A percentile compares a stretch with the other conserved stretches of the same genome.
Conservation (phyloP, 2,329 filamentous ascomycete species). For the Cordyceps farinosa region DNA sequence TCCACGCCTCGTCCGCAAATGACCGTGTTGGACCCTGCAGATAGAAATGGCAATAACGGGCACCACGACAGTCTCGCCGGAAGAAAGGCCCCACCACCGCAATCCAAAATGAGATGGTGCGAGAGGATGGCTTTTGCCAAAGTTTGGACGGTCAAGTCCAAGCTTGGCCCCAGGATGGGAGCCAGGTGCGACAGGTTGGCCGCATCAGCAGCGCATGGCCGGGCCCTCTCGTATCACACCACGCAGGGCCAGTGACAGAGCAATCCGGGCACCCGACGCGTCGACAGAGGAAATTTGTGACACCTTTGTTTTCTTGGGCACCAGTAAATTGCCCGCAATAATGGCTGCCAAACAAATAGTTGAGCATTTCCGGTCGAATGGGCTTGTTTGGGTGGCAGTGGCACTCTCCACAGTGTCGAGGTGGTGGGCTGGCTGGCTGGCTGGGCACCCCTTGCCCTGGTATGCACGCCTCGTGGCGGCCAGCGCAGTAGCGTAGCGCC, state of each 20-base stretch:
- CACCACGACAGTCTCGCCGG: neutral
- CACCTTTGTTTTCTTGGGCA: neutral
- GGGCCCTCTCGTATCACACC: conserved; percentile 2
- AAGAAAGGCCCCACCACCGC: neutral
- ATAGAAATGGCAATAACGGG: conserved; percentile 2
- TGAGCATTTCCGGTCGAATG: neutral
- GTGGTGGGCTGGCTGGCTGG: conserved; percentile 1
- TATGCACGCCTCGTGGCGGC: conserved; percentile 17
- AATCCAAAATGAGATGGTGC: neutral
- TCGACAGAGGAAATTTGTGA: neutral
- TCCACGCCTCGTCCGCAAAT: neutral
- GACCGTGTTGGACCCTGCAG: conserved; percentile 4
- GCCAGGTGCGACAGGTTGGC: conserved; percentile 5
- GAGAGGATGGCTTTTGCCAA: neutral
- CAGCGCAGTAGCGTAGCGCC: conserved; percentile 16
- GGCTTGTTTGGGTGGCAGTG: conserved; percentile 3
- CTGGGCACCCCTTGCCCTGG: conserved; percentile 7
- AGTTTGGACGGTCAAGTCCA: conserved; percentile 1
- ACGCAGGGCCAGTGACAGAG: neutral
- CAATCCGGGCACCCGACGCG: neutral
- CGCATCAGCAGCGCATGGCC: neutral
- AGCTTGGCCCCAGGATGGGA: neutral
- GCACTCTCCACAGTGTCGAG: conserved; percentile 10
- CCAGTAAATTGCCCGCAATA: neutral
- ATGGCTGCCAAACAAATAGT: neutral